Evolutionary conservation across 2,329 filamentous ascomycete species (phyloP).

Genomic region (Calonectria multiphialidica): DNA sequence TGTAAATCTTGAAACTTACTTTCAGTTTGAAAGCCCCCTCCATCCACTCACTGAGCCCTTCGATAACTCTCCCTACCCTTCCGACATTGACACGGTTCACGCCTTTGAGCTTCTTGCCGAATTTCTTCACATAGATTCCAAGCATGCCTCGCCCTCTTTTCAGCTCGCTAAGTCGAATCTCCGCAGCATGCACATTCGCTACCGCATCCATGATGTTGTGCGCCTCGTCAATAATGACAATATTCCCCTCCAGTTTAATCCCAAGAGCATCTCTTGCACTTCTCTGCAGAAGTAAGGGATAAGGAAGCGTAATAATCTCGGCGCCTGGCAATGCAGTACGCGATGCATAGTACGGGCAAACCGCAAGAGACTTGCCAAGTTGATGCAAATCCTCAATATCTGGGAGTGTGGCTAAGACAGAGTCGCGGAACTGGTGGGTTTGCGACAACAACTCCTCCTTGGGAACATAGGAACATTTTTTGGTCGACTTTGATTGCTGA

Average conservation of each 20-base stretch:
- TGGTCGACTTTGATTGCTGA: slow-evolving; percentile 73
- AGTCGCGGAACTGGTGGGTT: slow-evolving; percentile 86
- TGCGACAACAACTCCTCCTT: slow-evolving; percentile 79
- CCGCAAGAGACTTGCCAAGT: slow-evolving; percentile 81
- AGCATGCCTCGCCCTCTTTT: slow-evolving; percentile 80
- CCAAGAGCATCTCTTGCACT: slow-evolving; percentile 89
- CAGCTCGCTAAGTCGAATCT: slow-evolving; percentile 80
- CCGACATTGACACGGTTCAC: slow-evolving; percentile 93
- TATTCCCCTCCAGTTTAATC: slow-evolving; percentile 85
- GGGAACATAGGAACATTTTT: slow-evolving; percentile 82
- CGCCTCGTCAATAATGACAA: slow-evolving; percentile 97
- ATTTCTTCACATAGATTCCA: slow-evolving; percentile 85
- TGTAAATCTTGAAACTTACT: slow-evolving; percentile 48
- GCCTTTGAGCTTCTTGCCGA: slow-evolving; percentile 89
- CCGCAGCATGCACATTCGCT: slow-evolving; percentile 84
- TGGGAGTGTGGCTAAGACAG: slow-evolving; percentile 83
- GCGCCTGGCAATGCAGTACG: slow-evolving; percentile 83
- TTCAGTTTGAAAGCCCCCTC: slow-evolving; percentile 63
- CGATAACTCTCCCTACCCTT: slow-evolving; percentile 85
- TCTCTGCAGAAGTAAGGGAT: slow-evolving; percentile 89
- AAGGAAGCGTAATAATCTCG: slow-evolving; percentile 93
- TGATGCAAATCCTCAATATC: slow-evolving; percentile 93
- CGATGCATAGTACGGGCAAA: slow-evolving; percentile 98
- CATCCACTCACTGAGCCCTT: slow-evolving; percentile 80
- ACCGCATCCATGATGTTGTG: slow-evolving; percentile 99